Evolutionary conservation across 2,329 filamentous ascomycete genomes (phyloP), one percentile per base, ranked within the genome.

Genomic region (Microdochium nivale): DNA sequence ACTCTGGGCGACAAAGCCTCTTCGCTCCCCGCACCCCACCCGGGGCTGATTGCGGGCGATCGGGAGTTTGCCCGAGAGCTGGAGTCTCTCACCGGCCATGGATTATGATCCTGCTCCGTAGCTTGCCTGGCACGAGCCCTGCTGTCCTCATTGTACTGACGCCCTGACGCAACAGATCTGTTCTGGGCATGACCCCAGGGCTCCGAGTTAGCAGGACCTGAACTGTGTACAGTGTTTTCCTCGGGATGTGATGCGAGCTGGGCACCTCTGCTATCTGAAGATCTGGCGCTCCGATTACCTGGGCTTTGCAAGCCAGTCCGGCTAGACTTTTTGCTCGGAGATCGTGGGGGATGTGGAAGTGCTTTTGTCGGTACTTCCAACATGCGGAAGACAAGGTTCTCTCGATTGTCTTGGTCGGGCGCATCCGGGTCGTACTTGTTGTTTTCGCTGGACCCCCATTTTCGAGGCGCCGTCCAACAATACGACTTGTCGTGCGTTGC

Each of bases 401-500:
- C 27, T 5, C 27, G 27, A 11, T 5, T 30, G 5, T 19, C 33
- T 16, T 37, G 33, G 33, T 14, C 5, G n/a, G 3, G 16, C 8
- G 16, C 40, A 24, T 24, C 40, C 7, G 40, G 23, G 40, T 40
- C 35, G 16, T 44, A 44, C 19, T 44, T 7, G 19, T 44, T 7
- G 19, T 44, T 19, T 24, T 19, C 40, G 19, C 40, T 23, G 19
- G 16, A 21, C 19, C 23, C 23, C 40, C 40, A 44, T 13, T 11
- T 11, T 24, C 8, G 19, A 4, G 70, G 68, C 11, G 69, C 69
- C 0, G 65, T 53, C 77, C 78, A 81, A 64, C 78, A 81, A 57
- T 80, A 71, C 2, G 75, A 78, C 19, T 74, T 66, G 59, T 77
- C 73, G 55, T 80, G 77, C 9, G 66, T 59, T 1, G 71, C 70